A percentile compares a stretch with the other conserved stretches of the same genome.
Conservation (phyloP, 345 rosid genomes). For the Anastatica hierochuntica region DNA sequence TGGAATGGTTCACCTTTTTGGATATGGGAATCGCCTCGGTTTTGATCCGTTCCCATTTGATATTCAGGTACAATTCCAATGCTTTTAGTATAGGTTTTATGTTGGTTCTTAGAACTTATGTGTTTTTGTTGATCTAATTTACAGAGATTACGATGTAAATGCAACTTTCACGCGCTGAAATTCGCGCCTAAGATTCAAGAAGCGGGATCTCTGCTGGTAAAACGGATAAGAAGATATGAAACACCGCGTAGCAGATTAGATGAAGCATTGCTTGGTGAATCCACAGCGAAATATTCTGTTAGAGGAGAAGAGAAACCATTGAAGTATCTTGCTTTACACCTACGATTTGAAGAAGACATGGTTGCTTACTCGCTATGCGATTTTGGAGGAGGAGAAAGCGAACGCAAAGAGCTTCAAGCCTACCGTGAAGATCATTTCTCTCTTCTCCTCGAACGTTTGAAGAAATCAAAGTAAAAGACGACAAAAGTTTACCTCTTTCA, state of each 20-base stretch:
- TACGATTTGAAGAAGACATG: slow-evolving; percentile 94
- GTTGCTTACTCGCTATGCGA: slow-evolving; percentile 87
- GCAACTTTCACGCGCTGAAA: slow-evolving; percentile 82
- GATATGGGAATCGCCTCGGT: slow-evolving; percentile 85
- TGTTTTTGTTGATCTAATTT: not conserved
- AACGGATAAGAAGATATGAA: slow-evolving; percentile 54
- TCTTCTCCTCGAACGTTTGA: slow-evolving; percentile 56
- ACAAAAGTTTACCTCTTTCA: not conserved
- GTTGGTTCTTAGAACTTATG: not conserved
- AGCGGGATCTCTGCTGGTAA: slow-evolving; percentile 51
- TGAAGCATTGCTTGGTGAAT: slow-evolving; percentile 56
- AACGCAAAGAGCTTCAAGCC: slow-evolving; percentile 62
- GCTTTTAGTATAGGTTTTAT: not conserved
- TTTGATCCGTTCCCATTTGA: slow-evolving; percentile 71
- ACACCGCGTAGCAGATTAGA: slow-evolving; percentile 37
- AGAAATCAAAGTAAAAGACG: slow-evolving; percentile 38
- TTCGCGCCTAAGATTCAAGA: slow-evolving; percentile 67
- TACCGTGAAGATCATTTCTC: slow-evolving; percentile 84
- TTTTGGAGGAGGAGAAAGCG: slow-evolving; percentile 73
- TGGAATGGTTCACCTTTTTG: slow-evolving; percentile 73
- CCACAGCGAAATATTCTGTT: slow-evolving; percentile 22
- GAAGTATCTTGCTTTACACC: slow-evolving; percentile 72
- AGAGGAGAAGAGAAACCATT: slow-evolving; percentile 26
- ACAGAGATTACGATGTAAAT: slow-evolving; percentile 84
- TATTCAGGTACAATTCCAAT: slow-evolving; percentile 49